Base-by-base conservation (phyloP, 108 stramenopile species). In the Cyclotella cryptica region DNA sequence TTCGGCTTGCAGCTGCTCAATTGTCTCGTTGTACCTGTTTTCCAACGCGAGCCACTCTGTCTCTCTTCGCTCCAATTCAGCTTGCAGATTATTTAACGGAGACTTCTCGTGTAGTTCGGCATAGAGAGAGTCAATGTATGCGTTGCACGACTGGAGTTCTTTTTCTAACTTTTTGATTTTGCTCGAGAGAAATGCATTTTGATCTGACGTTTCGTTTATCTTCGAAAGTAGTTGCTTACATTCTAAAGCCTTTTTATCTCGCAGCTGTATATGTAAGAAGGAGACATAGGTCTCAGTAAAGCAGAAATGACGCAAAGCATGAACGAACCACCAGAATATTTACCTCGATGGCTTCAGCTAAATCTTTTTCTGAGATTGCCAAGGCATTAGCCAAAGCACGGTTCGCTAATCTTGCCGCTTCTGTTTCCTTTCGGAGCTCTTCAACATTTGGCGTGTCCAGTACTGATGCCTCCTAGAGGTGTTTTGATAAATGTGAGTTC, bases 361-460 rank as follows among this genome's bases (percentile, higher is more conserved):
- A 57, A 64, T 78, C 69, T 57, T 78, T 69, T 57, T 78, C 77
- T 18, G 77, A 78, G 3, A 70, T 45, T 9, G 77, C 77, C 43
- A 78, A 49, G 19, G 77, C 66, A 52, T 78, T 42, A 10, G 77
- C 77, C 10, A 78, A 26, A 43, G 77, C 76, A 61, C 66, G 54
- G 35, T 77, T 77, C 13, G 76, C 76, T 14, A 77, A 40, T 42
- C 68, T 77, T 41, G 68, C 68, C 18, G 65, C 60, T 3, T 77
- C 76, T 13, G 60, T 21, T 42, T 77, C 76, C 2, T 27, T 51
- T 18, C 69, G 65, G 2, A 77, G 44, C 58, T 69, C 21, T 7
- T n/a, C 30, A 12, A 41, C 12, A n/a, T 47, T 62, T 24, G 19
- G n/a, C n/a, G 58, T 41, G 8, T 65, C 76, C 46, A 35, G 35